Evolutionary conservation across 495 filamentous ascomycete genomes (phyloP), one percentile per base, ranked within the genome.

Genomic region (Lasiosphaeria hispida): DNA sequence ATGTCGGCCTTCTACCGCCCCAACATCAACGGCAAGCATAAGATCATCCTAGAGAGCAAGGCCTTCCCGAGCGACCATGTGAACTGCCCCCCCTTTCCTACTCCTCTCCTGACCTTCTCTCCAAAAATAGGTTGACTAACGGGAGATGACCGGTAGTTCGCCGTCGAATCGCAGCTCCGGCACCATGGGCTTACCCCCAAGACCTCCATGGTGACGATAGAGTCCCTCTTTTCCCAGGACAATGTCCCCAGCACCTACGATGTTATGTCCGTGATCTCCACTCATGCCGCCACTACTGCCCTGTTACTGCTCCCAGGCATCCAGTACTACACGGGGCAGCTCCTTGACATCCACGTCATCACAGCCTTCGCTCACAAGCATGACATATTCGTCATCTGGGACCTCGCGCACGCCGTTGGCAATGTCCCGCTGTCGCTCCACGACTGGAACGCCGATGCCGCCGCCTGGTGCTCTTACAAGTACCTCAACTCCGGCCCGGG

Each of bases 381-480:
- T 59, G 86, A 83, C 37, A 89, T 98, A 54, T 75, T 88, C 36
- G 83, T 96, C 38, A 89, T 92, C 53, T 98, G 92, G 91, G 94
- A 98, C 70, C 87, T 97, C 56, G 94, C 94, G 4, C 94, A 98
- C 73, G 94, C 92, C 9, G 90, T 85, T 7, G 94, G 95, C 34
- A 98, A 98, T 71, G 90, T 97, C 4, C 83, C 87, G 10, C 75
- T 97, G 11, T 72, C 78, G 18, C 81, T 98, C 19, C 90, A 96
- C 70, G 88, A 90, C 65, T 97, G 95, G 95, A 83, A 92, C 53
- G 92, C 97, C 30, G 94, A 98, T 71, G 95, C 95, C 56, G 92
- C 94, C 3, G 89, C 80, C n/a, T 98, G 94, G 94, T 98, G 94
- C 72, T 89, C 81, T 48, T 98, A 98, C 77, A 98, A 98, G 73